phyloP scores from a whole-genome alignment of 1,284 basidiomycete species.

The Papiliotrema laurentii region DNA sequence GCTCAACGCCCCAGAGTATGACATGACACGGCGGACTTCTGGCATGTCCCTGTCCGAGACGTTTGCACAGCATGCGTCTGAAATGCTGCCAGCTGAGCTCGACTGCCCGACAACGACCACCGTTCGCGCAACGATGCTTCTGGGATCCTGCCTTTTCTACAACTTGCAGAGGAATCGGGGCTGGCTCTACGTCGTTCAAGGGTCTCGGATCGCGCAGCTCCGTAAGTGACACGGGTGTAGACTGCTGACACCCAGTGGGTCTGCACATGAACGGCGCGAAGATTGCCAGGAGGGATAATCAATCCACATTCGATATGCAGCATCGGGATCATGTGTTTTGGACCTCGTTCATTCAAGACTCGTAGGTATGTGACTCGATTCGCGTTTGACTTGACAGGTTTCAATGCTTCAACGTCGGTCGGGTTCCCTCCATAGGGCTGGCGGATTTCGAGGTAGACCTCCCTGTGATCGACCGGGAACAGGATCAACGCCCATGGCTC shows the following conservation, averaged over 20 bases:
- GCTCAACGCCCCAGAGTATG: slow-evolving; percentile 59
- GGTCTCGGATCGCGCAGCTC: slow-evolving; percentile 17
- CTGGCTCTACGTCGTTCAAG: slow-evolving; percentile 23
- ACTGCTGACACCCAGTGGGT: slow-evolving; percentile 17
- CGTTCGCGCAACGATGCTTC: slow-evolving; percentile 57
- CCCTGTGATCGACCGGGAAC: background rate
- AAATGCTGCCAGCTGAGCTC: slow-evolving; percentile 57
- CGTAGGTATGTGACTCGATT: slow-evolving; percentile 27
- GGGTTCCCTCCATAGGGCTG: background rate
- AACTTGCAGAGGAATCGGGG: slow-evolving; percentile 37
- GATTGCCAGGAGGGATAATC: slow-evolving; percentile 16
- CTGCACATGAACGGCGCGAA: slow-evolving; percentile 19
- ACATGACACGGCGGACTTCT: slow-evolving; percentile 46
- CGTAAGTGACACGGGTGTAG: slow-evolving; percentile 14
- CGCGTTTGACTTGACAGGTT: slow-evolving; percentile 6
- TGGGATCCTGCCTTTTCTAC: slow-evolving; percentile 56
- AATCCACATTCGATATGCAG: slow-evolving; percentile 11
- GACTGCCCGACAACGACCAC: slow-evolving; percentile 57
- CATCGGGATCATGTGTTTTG: slow-evolving; percentile 29
- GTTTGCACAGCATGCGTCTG: slow-evolving; percentile 57
- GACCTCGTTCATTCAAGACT: slow-evolving; percentile 28
- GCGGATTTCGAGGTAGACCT: background rate
- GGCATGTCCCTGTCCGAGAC: slow-evolving; percentile 51
- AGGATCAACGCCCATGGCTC: background rate
- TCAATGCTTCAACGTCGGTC: background rate